Evolutionary conservation across 2,329 filamentous ascomycete genomes (phyloP), one percentile per base, ranked within the genome.

Genomic region (Neoascochyta sp.): DNA sequence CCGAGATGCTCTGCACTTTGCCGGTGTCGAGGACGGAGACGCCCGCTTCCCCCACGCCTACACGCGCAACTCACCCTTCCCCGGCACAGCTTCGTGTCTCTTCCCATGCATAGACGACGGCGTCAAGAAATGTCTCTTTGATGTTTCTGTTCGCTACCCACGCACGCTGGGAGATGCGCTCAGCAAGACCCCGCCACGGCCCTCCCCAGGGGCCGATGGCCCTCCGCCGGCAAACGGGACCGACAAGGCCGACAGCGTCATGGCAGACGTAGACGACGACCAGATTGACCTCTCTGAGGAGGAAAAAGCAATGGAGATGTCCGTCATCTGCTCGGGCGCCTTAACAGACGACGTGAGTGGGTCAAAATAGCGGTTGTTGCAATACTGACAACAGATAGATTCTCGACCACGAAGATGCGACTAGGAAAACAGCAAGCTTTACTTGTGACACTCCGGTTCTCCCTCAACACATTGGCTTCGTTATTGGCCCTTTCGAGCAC

Each of bases 81-180:
- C 87, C 0, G 88, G 89, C 16, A 81, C 80, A 11, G 81, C 87
- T 1, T 90, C 81, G 25, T 89, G 83, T 47, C 78, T 96, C 15
- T 98, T 98, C 52, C 92, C 92, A 1, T 96, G 92, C 59, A 74
- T 96, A 29, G 92, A 98, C 57, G 85, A 94, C 55, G 78, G 83
- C 14, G 80, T 80, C 18, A 81, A 85, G 34, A 77, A 87, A 33
- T 90, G 83, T 53, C 80, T 81, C 8, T 98, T 92, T 86, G 86
- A 88, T 34, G 74, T 98, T 27, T 86, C 85, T 2, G 81, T 98
- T 54, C 87, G 83, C 35, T 90, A 83, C 47, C 86, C 90, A 8
- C 78, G 83, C 28, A 95, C 89, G 0, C 69, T 98, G 1, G 89
- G 89, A 4, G 88, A 95, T 66, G 83, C 54, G 68, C 29, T 73